Conservation (phyloP, 768 basidiomycete genomes). For the Boletus huronensis region DNA sequence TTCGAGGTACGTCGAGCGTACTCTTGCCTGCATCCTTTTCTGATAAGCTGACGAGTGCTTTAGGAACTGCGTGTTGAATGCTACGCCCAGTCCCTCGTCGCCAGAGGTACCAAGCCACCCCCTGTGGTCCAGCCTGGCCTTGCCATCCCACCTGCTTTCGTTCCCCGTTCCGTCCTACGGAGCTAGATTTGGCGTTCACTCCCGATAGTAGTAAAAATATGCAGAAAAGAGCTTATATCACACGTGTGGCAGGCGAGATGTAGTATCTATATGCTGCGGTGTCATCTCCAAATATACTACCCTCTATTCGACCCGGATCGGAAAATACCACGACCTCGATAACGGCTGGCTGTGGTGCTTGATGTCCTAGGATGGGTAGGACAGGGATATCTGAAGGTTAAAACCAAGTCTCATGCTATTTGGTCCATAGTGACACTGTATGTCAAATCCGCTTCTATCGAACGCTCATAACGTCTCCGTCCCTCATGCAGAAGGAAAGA, state of each 20-base stretch:
- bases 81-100: conserved; percentile 29
- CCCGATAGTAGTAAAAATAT: background rate
- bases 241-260: conserved; percentile 2
- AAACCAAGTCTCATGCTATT: conserved; percentile 43
- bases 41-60: background rate
- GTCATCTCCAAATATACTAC: conserved; percentile 2
- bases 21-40: background rate
- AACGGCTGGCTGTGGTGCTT: background rate
- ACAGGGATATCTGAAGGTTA: background rate
- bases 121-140: conserved; percentile 17
- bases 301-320: background rate
- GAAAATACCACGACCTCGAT: background rate
- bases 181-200: background rate
- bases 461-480: conserved; percentile 73
- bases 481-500: conserved; percentile 76
- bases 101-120: conserved; percentile 20
- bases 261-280: conserved; percentile 8
- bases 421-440: conserved; percentile 54
- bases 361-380: background rate
- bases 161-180: conserved; percentile 12
- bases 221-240: background rate
- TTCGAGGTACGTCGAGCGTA: conserved; percentile 23
- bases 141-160: conserved; percentile 30
- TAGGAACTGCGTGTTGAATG: conserved; percentile 31
- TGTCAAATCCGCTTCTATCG: conserved; percentile 49